Conservation (phyloP, 116 monocot species). For the Cymodocea nodosa region DNA sequence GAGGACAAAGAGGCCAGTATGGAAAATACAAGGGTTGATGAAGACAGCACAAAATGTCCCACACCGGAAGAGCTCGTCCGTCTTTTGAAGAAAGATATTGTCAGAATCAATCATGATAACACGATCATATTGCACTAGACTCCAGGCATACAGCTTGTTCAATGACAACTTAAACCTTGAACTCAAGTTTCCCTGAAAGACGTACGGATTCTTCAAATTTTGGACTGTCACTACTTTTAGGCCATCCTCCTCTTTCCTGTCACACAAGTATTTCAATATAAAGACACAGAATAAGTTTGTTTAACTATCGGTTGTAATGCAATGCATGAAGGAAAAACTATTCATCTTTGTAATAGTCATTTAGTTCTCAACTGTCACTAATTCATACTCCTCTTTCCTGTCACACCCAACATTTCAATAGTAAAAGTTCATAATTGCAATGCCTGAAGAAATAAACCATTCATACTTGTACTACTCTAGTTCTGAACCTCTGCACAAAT, state of each 20-base stretch:
- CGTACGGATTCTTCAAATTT: constrained; percentile 77
- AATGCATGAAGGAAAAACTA: too few relatives aligned
- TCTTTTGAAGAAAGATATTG: constrained; percentile 69
- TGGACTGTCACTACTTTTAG: constrained; percentile 63
- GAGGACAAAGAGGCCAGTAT: constrained; percentile 93
- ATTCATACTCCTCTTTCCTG: neutral
- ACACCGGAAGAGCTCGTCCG: constrained; percentile 84
- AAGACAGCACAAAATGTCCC: constrained; percentile 84
- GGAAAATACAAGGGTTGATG: constrained; percentile 86
- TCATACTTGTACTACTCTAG: neutral
- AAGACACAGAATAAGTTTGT: neutral
- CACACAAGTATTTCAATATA: neutral
- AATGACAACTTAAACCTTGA: constrained; percentile 63
- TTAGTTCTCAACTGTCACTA: too few relatives aligned
- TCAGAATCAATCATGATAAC: constrained; percentile 84
- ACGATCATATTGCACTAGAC: constrained; percentile 63
- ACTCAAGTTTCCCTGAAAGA: constrained; percentile 59
- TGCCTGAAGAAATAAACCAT: neutral
- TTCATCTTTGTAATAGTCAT: too few relatives aligned
- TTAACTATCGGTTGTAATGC: too few relatives aligned
- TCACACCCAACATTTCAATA: neutral
- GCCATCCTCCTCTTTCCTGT: constrained; percentile 65
- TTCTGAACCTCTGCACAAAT: neutral
- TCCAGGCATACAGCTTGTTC: constrained; percentile 94
- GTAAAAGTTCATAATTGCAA: neutral